Conservation (phyloP, 768 basidiomycete species). For the Kwoniella newhampshirensis region DNA sequence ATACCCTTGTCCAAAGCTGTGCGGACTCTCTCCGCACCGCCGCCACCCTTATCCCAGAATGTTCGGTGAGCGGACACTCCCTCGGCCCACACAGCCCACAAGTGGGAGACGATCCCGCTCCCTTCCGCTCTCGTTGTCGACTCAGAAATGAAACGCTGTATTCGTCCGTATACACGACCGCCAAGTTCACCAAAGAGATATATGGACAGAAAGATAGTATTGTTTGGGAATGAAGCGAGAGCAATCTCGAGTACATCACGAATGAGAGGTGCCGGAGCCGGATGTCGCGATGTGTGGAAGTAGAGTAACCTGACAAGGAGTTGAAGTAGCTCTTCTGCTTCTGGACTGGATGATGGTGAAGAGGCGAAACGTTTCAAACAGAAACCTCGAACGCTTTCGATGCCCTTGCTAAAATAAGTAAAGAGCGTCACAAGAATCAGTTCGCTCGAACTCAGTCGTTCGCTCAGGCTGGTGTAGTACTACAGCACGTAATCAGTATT, state of each 20-base stretch:
- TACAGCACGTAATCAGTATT: neutral
- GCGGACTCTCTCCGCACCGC: slow-evolving; percentile 48
- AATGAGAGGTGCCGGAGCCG: slow-evolving; percentile 40
- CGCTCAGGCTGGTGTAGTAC: neutral
- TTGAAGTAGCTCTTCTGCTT: slow-evolving; percentile 49
- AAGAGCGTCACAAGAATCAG: slow-evolving; percentile 40
- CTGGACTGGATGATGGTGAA: slow-evolving; percentile 27
- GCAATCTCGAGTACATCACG: slow-evolving; percentile 51
- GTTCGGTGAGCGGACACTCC: slow-evolving; percentile 26
- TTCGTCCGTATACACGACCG: slow-evolving; percentile 51
- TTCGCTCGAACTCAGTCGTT: slow-evolving; percentile 8
- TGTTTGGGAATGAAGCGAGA: slow-evolving; percentile 51
- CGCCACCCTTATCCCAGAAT: slow-evolving; percentile 43
- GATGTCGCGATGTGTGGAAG: slow-evolving; percentile 30
- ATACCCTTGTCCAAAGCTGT: slow-evolving; percentile 51
- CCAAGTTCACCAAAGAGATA: slow-evolving; percentile 51
- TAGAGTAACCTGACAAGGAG: slow-evolving; percentile 46
- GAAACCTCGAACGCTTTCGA: slow-evolving; percentile 33
- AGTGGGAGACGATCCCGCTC: slow-evolving; percentile 32
- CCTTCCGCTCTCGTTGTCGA: slow-evolving; percentile 6
- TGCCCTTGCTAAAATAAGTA: slow-evolving; percentile 29
- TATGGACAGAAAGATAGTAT: slow-evolving; percentile 53
- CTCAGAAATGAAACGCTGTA: slow-evolving; percentile 49
- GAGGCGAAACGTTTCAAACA: slow-evolving; percentile 35
- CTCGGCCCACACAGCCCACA: slow-evolving; percentile 52